A percentile compares a stretch with the other conserved stretches of the same genome.
Evolutionary conservation across 805 yeast species (phyloP).

Genomic region (Spathaspora arborariae): DNA sequence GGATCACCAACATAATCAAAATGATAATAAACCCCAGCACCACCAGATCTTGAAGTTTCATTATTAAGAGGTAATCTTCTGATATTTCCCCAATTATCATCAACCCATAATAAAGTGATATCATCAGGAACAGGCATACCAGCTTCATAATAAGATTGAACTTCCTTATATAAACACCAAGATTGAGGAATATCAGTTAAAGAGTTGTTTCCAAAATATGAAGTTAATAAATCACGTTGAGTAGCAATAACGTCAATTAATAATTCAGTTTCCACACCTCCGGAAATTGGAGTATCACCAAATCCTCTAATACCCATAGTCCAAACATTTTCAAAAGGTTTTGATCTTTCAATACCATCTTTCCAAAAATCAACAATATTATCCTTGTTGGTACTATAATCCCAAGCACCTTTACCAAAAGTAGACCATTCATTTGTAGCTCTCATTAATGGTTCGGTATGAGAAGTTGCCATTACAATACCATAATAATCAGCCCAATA

Average conservation of each 20-base stretch:
- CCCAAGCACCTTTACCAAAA: conserved; percentile 15
- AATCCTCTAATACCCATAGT: conserved; percentile 16
- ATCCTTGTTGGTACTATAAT: conserved; percentile 14
- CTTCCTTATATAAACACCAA: conserved; percentile 18
- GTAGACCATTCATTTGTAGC: conserved; percentile 15
- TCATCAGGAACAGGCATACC: conserved; percentile 18
- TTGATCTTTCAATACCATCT: conserved; percentile 14
- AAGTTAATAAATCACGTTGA: conserved; percentile 12
- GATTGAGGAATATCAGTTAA: conserved; percentile 15
- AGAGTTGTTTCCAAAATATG: conserved; percentile 10
- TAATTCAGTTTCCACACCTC: conserved; percentile 12
- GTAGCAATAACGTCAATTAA: conserved; percentile 13
- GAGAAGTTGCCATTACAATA: conserved; percentile 17
- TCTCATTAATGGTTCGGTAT: conserved; percentile 16
- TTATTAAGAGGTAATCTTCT: conserved; percentile 19
- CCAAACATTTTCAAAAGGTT: conserved; percentile 15
- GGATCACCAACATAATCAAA: conserved; percentile 27
- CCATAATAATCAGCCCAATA: conserved; percentile 17
- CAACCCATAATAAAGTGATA: conserved; percentile 22
- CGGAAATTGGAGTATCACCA: conserved; percentile 16
- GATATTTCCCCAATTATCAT: conserved; percentile 26
- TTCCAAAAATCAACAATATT: conserved; percentile 14
- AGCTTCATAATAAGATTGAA: conserved; percentile 13
- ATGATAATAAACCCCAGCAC: conserved; percentile 25
- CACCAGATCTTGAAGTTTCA: conserved; percentile 19